phyloP scores from a whole-genome alignment of 192 early-diverging fungal species.

The Backusella sp. region DNA sequence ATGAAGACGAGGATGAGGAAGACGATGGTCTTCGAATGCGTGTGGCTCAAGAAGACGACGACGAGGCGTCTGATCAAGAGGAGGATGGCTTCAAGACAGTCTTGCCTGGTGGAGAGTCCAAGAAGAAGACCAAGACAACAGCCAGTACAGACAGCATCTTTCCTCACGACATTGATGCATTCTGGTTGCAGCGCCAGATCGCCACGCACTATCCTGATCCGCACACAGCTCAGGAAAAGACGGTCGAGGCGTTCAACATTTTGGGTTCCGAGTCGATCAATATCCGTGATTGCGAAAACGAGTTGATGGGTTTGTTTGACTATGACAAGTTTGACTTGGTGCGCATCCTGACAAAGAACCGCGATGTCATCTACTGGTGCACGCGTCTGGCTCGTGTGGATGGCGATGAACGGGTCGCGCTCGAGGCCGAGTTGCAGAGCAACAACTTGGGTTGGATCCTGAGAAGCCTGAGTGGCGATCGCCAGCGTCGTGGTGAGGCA shows the following conservation, averaged over 20 bases:
- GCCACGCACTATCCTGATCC: conserved; percentile 83
- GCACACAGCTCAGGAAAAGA: conserved; percentile 86
- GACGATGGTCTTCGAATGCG: conserved; percentile 40
- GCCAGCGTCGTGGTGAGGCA: conserved; percentile 47
- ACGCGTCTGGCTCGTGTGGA: conserved; percentile 80
- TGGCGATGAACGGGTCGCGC: conserved; percentile 49
- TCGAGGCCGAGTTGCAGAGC: conserved; percentile 71
- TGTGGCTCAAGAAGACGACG: conserved; percentile 44
- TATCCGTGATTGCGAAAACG: conserved; percentile 91
- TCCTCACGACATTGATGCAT: conserved; percentile 92
- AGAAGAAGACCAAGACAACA: conserved; percentile 32
- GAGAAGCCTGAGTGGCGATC: conserved; percentile 61
- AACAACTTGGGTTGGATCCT: conserved; percentile 72
- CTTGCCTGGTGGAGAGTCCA: conserved; percentile 28
- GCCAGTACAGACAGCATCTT: conserved; percentile 37
- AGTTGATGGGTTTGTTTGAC: conserved; percentile 93
- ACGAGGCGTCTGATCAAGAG: conserved; percentile 51
- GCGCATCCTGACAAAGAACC: conserved; percentile 82
- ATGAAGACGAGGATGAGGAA: conserved; percentile 58
- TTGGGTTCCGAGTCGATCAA: conserved; percentile 61
- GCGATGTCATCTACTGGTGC: conserved; percentile 90
- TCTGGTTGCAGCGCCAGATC: conserved; percentile 93
- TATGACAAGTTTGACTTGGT: conserved; percentile 97
- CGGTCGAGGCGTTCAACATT: conserved; percentile 69
- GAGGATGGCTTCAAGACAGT: conserved; percentile 56